A percentile compares a stretch with the other conserved stretches of the same genome.
Conservation (phyloP, 352 stramenopile genomes). For the Peronospora farinosa region DNA sequence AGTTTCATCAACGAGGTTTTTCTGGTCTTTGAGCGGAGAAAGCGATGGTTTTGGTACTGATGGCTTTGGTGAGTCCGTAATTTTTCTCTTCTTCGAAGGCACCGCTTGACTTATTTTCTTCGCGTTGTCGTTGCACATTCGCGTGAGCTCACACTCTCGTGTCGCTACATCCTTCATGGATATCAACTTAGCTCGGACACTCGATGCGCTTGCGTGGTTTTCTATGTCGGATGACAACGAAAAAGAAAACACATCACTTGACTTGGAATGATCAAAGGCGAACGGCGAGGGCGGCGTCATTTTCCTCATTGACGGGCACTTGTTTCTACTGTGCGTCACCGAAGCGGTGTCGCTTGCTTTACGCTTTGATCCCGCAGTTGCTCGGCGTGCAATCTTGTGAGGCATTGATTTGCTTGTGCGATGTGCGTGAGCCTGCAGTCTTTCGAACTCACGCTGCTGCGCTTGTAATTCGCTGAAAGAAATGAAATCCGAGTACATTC, state of each 20-base stretch:
- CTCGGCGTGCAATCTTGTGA: constrained; percentile 6
- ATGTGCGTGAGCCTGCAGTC: constrained; percentile 24
- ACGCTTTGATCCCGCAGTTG: constrained; percentile 18
- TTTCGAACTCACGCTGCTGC: constrained; percentile 45
- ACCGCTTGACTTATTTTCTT: constrained; percentile 3
- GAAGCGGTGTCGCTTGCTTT: constrained; percentile 12
- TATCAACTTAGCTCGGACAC: constrained; percentile 14
- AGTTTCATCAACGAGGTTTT: constrained; percentile 19
- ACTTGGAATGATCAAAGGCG: constrained; percentile 23
- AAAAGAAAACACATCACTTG: constrained; percentile 23
- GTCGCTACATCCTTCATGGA: constrained; percentile 27
- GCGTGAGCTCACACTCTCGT: constrained; percentile 24
- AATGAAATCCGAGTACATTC: constrained; percentile 34
- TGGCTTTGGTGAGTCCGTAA: constrained; percentile 1
- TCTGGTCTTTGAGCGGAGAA: constrained; percentile 5
- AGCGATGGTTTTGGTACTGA: constrained; percentile 6
- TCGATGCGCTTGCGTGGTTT: constrained; percentile 1
- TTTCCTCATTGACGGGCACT: constrained; percentile 22
- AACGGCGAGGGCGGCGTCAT: constrained; percentile 22
- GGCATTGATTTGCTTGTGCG: constrained; percentile 10
- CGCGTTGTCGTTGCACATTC: constrained; percentile 8
- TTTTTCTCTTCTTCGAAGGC: constrained; percentile 12
- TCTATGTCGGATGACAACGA: constrained; percentile 6
- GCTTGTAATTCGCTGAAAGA: constrained; percentile 60
- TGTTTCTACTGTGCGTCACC: neutral